Evolutionary conservation across 75 land plant genomes (phyloP).

Genomic region (Ceratopteris richardii): DNA sequence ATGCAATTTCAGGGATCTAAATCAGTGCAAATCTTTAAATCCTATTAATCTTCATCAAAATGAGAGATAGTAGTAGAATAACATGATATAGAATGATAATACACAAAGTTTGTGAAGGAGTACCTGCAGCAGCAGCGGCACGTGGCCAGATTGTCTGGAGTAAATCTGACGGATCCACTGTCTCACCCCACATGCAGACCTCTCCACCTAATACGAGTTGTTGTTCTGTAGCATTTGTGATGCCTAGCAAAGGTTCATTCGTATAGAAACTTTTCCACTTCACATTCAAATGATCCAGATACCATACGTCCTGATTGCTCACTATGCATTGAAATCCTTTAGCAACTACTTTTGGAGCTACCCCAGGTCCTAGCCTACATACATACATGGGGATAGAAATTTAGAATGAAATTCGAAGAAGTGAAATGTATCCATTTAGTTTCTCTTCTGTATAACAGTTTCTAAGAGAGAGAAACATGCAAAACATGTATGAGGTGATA

Average conservation of each 20-base stretch:
- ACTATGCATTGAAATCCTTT: slow-evolving; percentile 79
- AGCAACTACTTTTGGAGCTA: slow-evolving; percentile 67
- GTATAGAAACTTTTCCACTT: slow-evolving; percentile 69
- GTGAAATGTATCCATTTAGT: too few relatives aligned
- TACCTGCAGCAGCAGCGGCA: slow-evolving; percentile 99
- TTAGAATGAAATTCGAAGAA: background rate
- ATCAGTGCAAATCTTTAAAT: too few relatives aligned
- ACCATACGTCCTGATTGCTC: slow-evolving; percentile 89
- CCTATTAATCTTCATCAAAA: too few relatives aligned
- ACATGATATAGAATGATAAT: too few relatives aligned
- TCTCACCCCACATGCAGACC: slow-evolving; percentile 99
- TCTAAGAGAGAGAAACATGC: too few relatives aligned
- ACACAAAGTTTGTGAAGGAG: background rate
- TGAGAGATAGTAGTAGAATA: too few relatives aligned
- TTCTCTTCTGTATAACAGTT: too few relatives aligned
- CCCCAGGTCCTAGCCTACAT: slow-evolving; percentile 53
- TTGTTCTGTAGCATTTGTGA: slow-evolving; percentile 39
- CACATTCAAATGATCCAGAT: slow-evolving; percentile 82
- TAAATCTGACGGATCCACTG: slow-evolving; percentile 73
- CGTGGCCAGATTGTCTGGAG: slow-evolving; percentile 97
- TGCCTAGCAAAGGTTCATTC: slow-evolving; percentile 72
- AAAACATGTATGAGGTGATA: too few relatives aligned
- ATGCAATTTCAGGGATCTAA: too few relatives aligned
- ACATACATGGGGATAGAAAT: background rate
- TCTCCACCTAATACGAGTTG: slow-evolving; percentile 85